A percentile compares a stretch with the other conserved stretches of the same genome.
phyloP scores from a whole-genome alignment of 2,329 filamentous ascomycete species.

The Ilyonectria mors-panacis region DNA sequence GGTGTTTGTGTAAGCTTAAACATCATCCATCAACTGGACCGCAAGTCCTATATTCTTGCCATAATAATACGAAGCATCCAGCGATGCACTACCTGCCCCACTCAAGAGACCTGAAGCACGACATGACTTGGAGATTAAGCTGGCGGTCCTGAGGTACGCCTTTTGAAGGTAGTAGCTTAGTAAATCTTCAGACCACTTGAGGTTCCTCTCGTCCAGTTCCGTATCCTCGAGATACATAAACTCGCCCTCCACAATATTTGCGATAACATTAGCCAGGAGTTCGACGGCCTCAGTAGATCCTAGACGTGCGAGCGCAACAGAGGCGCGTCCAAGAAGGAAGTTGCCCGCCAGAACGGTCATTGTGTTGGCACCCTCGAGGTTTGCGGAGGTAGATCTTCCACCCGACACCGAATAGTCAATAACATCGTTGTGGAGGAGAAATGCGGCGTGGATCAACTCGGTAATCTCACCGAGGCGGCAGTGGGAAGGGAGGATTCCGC shows the following conservation, averaged over 20 bases:
- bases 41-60: slow-evolving; percentile 94
- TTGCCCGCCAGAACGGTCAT: slow-evolving; percentile 98
- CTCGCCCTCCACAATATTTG: slow-evolving; percentile 97
- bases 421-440: slow-evolving; percentile 98
- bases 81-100: slow-evolving; percentile 80
- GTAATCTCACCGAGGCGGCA: slow-evolving; percentile 95
- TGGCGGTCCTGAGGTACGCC: slow-evolving; percentile 97
- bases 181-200: slow-evolving; percentile 88
- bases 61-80: slow-evolving; percentile 94
- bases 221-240: slow-evolving; percentile 99
- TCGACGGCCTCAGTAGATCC: slow-evolving; percentile 95
- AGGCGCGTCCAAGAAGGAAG: slow-evolving; percentile 92
- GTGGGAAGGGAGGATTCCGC: slow-evolving; percentile 91
- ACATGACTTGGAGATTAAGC: slow-evolving; percentile 95
- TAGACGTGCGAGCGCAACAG: slow-evolving; percentile 90
- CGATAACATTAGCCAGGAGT: slow-evolving; percentile 94
- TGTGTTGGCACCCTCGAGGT: slow-evolving; percentile 97
- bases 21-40: slow-evolving; percentile 97
- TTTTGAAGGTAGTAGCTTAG: slow-evolving; percentile 96
- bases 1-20: slow-evolving; percentile 95
- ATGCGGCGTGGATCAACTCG: slow-evolving; percentile 97
- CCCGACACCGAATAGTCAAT: slow-evolving; percentile 93
- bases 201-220: slow-evolving; percentile 86
- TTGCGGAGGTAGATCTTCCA: slow-evolving; percentile 88
- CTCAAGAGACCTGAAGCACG: slow-evolving; percentile 90